Percentiles rank a stretch among this genome's conserved stretches.
Conservation (phyloP, 2,329 filamentous ascomycete species). For the Fulvia fulva region DNA sequence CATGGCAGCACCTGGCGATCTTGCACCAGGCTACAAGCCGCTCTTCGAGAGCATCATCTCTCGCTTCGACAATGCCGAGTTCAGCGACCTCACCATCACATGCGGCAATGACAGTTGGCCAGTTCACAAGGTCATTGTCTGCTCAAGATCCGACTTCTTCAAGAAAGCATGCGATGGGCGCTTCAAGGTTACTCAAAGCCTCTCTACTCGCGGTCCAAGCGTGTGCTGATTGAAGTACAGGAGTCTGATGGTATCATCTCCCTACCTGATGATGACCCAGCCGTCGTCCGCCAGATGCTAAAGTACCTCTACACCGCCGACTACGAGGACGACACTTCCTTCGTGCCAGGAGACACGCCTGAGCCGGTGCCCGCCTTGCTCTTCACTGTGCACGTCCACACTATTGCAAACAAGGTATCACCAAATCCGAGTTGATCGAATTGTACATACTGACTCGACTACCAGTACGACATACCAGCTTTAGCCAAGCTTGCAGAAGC, state of each 20-base stretch:
- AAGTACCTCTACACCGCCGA: constrained; percentile 6
- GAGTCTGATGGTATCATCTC: not conserved
- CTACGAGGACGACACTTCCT: not conserved
- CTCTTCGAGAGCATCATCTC: not conserved
- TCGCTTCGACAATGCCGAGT: constrained; percentile 2
- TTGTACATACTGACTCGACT: not conserved
- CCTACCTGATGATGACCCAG: constrained; percentile 6
- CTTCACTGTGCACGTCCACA: constrained; percentile 3
- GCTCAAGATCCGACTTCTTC: constrained; percentile 24
- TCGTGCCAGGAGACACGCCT: not conserved
- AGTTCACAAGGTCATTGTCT: constrained; percentile 25
- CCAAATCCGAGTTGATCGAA: not conserved
- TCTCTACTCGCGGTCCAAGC: not conserved
- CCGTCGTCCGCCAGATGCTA: constrained; percentile 6
- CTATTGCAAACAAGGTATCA: constrained; percentile 3
- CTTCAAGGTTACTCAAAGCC: constrained; percentile 15
- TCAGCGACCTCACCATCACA: constrained; percentile 23
- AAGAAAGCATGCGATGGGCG: constrained; percentile 14
- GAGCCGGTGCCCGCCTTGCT: not conserved
- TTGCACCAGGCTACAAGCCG: not conserved
- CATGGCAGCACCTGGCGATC: not conserved
- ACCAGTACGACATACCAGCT: constrained; percentile 4
- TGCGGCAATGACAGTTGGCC: constrained; percentile 17
- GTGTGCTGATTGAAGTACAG: not conserved
- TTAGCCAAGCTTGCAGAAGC: not conserved